These are phyloP conservation scores for Trichoderma simmonsii DNA, from an alignment of 2,329 filamentous ascomycete genomes.

Conservation along the genomic window DNA sequence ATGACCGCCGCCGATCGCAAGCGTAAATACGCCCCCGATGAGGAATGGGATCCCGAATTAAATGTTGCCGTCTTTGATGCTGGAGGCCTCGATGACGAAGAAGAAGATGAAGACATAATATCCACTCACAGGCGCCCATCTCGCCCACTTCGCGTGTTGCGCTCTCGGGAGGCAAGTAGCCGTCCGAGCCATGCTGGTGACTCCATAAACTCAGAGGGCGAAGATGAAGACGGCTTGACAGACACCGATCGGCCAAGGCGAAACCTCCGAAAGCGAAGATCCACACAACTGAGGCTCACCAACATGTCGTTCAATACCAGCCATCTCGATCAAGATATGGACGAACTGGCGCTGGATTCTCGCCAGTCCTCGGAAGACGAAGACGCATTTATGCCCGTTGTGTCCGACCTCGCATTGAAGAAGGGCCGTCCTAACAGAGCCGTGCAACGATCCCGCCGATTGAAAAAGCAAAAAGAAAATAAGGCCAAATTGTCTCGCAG, in stretches of 20 bases:
- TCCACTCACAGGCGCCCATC: constrained; percentile 3
- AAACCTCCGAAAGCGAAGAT: constrained; percentile 27
- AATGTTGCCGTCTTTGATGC: constrained; percentile 26
- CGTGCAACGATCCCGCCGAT: constrained; percentile 24
- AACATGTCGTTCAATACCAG: constrained; percentile 27
- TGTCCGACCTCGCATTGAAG: constrained; percentile 36
- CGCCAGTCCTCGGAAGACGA: constrained; percentile 30
- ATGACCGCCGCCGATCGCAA: constrained; percentile 27
- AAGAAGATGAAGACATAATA: constrained; percentile 22
- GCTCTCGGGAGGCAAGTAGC: constrained; percentile 26
- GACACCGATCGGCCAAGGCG: constrained; percentile 16
- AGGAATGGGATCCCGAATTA: constrained; percentile 30
- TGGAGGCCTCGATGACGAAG: constrained; percentile 29
- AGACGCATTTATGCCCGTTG: constrained; percentile 35
- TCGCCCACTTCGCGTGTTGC: constrained; percentile 22
- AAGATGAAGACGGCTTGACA: constrained; percentile 19
- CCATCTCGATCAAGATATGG: constrained; percentile 27
- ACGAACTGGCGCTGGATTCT: constrained; percentile 34
- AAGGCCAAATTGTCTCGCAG: constrained; percentile 18
- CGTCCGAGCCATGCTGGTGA: constrained; percentile 13
- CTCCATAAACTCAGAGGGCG: constrained; percentile 19
- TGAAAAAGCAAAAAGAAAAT: constrained; percentile 20
- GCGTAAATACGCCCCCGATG: constrained; percentile 30
- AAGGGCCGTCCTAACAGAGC: constrained; percentile 24
- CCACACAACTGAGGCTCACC: constrained; percentile 27